phyloP scores from a whole-genome alignment of 2,329 filamentous ascomycete genomes.

The Exophiala phaeomuriformis region DNA sequence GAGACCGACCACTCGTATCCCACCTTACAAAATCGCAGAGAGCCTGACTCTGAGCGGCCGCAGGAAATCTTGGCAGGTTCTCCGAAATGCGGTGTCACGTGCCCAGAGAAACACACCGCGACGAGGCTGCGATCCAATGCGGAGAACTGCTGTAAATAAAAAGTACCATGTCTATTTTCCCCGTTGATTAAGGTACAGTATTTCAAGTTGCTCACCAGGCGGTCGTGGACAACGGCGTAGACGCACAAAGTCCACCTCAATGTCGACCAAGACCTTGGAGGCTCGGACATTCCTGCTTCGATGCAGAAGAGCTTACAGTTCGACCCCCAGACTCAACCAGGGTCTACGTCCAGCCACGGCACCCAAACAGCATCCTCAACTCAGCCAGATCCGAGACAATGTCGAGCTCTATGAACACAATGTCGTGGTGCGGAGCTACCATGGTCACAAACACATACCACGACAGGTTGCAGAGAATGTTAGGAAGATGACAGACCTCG shows the following conservation, averaged over 20 bases:
- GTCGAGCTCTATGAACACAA: conserved; percentile 73
- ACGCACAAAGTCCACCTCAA: background rate
- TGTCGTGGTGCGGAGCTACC: conserved; percentile 79
- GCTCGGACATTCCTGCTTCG: conserved; percentile 16
- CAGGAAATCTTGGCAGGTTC: conserved; percentile 2
- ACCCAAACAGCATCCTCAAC: conserved; percentile 70
- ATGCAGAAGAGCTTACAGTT: conserved; percentile 18
- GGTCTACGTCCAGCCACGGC: conserved; percentile 57
- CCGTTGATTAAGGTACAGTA: no score
- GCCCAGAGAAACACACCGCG: no score
- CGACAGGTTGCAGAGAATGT: conserved; percentile 43
- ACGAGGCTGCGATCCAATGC: no score
- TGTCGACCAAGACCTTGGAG: conserved; percentile 9
- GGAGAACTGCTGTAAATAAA: no score
- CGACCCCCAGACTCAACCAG: conserved; percentile 2
- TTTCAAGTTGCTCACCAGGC: no score
- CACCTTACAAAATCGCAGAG: no score
- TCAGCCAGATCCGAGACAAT: conserved; percentile 85
- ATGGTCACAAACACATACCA: conserved; percentile 44
- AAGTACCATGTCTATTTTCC: no score
- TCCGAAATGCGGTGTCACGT: no score
- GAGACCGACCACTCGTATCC: no score
- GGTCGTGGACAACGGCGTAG: no score
- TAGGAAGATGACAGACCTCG: conserved; percentile 34
- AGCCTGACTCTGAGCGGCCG: no score